Base-by-base conservation (phyloP, 768 basidiomycete species). In the Hygrophorus pudorinus region DNA sequence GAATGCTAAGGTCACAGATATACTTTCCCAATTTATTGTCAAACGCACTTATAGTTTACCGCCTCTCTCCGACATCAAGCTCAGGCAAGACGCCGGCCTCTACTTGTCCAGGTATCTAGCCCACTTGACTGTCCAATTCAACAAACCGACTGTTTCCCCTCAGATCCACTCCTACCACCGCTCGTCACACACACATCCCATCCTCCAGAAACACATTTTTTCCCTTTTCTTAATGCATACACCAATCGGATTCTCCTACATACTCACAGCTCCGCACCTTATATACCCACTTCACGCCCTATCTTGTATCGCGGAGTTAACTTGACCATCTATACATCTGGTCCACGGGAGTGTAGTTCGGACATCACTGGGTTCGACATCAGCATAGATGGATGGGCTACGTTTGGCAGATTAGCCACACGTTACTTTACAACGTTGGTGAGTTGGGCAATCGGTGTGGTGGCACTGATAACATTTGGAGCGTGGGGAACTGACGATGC, bases 361-460 rank as follows among this genome's bases (percentile, higher is more conserved):
- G 53, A 59, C 29, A 41, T 67, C 63, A 13, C 53, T 49, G 44
- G 56, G 4, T 50, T 92, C 3, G 52, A 58, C 2, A 56, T 94
- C n/a, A 61, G 63, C 11, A 56, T 94, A 5, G 86, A 92, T 56
- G 79, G 80, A 78, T 66, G 68, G 59, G 68, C 74, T 8, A 87
- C 82, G 1, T 46, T 88, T 5, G 87, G 86, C 2, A 71, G 84
- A 30, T 72, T 78, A 59, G 78, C 79, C 1, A 65, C 79, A 13
- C 71, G 94, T 17, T 97, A 89, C 63, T 73, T 82, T 38, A 81
- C 77, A 27, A 79, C 80, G 2, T 53, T 86, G 0, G 65, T 81
- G 2, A 73, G 74, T 20, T 96, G 92, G 84, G 70, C 79, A 2
- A 64, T 83, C 2, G 89, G 85, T 3, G 61, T 88, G n/a, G 74